phyloP scores from a whole-genome alignment of 2,329 filamentous ascomycete genomes.

The Pestalotiopsis sp. region DNA sequence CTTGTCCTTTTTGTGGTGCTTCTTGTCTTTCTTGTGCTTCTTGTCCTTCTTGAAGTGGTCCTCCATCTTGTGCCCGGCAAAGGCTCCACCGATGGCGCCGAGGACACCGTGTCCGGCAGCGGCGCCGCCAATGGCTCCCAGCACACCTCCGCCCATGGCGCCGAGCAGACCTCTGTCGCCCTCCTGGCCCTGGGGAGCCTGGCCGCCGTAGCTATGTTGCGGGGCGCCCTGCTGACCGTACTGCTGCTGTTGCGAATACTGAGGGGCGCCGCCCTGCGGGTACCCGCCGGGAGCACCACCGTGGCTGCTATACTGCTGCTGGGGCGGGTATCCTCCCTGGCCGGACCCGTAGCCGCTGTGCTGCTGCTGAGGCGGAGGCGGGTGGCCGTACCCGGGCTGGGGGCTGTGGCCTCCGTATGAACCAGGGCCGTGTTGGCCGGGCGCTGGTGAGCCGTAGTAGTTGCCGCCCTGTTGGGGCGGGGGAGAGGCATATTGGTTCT shows the following conservation, averaged over 20 bases:
- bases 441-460: neutral
- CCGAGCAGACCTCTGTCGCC: constrained; percentile 12
- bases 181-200: neutral
- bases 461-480: constrained; percentile 9
- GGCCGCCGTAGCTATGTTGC: neutral
- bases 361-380: constrained; percentile 5
- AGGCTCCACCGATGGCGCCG: constrained; percentile 11
- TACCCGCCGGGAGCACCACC: neutral
- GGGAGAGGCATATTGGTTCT: constrained; percentile 17
- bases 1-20: constrained; percentile 36
- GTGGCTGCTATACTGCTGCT: constrained; percentile 2
- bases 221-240: constrained; percentile 1
- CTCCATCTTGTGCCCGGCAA: constrained; percentile 13
- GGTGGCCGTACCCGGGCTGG: constrained; percentile 13
- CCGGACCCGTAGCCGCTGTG: neutral
- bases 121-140: neutral
- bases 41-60: constrained; percentile 13
- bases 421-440: neutral
- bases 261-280: neutral
- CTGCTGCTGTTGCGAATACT: neutral
- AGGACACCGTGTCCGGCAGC: constrained; percentile 8
- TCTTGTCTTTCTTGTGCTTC: constrained; percentile 34
- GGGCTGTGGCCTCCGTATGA: constrained; percentile 13
- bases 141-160: constrained; percentile 3
- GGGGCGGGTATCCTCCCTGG: neutral